A percentile compares a stretch with the other conserved stretches of the same genome.
These are phyloP conservation scores for Raffaelea albimanens DNA, from an alignment of 2,329 filamentous ascomycete genomes.

Conservation along the genomic window DNA sequence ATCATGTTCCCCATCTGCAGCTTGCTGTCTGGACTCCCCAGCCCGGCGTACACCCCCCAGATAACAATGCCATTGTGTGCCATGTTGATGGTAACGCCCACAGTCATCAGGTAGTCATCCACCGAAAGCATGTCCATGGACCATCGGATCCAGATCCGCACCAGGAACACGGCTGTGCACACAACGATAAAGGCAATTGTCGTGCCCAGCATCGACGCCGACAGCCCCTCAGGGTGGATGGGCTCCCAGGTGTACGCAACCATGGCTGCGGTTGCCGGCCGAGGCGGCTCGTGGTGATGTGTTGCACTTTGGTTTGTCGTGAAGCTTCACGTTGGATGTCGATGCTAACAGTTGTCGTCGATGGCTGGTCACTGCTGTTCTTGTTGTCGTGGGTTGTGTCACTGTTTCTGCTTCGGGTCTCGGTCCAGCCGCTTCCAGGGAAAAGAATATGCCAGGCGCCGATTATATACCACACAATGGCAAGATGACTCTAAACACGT, in stretches of 20 bases:
- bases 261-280: too few species aligned
- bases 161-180: not conserved
- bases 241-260: not conserved
- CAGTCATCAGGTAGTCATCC: not conserved
- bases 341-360: too few species aligned
- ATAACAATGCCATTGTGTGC: constrained; percentile 2
- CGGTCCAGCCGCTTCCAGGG: too few species aligned
- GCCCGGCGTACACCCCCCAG: not conserved
- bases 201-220: not conserved
- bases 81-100: not conserved
- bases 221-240: not conserved
- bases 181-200: not conserved
- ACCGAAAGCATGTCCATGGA: not conserved
- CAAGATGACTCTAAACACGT: too few species aligned
- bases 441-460: too few species aligned
- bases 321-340: too few species aligned
- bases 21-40: not conserved
- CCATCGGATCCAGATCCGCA: not conserved
- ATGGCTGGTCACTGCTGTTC: too few species aligned
- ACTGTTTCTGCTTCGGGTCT: too few species aligned
- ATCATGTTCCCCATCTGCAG: not conserved
- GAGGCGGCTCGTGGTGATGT: too few species aligned
- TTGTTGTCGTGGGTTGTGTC: too few species aligned
- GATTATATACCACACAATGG: too few species aligned
- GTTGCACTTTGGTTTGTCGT: too few species aligned